Percentiles rank a stretch among this genome's conserved stretches.
These are phyloP conservation scores for Antitrichia curtipendula DNA, from an alignment of 225 moss, liverwort and hornwort genomes.

Conservation along the genomic window DNA sequence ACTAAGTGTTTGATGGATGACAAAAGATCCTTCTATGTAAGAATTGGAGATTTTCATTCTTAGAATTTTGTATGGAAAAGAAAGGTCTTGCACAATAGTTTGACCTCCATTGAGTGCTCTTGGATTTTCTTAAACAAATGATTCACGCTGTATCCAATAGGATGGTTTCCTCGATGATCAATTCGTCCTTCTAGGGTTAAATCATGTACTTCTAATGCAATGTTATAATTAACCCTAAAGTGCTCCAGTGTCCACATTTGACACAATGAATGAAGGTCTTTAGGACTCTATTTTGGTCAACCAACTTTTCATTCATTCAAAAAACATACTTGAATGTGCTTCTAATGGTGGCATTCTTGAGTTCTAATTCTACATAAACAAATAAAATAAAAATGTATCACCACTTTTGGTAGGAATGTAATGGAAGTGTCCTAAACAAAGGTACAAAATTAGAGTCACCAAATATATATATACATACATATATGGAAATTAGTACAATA, in stretches of 20 bases:
- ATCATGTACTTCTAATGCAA: not conserved
- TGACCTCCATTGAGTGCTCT: not conserved
- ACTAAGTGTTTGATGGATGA: not conserved
- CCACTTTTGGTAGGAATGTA: not conserved
- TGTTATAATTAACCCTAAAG: not conserved
- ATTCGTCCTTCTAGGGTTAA: accelerated
- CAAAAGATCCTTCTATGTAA: not conserved
- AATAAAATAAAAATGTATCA: not conserved
- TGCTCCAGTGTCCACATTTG: accelerated
- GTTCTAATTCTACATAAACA: not conserved
- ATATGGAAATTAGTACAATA: not conserved
- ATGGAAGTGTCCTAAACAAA: not conserved
- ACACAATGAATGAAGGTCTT: not conserved
- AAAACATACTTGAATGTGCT: not conserved
- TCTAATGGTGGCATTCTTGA: no score
- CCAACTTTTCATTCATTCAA: not conserved
- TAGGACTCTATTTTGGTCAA: accelerated
- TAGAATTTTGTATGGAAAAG: not conserved
- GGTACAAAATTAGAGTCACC: not conserved
- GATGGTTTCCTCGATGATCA: not conserved
- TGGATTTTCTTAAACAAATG: not conserved
- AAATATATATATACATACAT: no score
- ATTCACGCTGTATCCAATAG: not conserved
- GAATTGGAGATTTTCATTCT: not conserved
- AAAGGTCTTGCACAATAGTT: accelerated